Conservation (phyloP, 2,329 filamentous ascomycete genomes). For the Pseudocercospora musae region DNA sequence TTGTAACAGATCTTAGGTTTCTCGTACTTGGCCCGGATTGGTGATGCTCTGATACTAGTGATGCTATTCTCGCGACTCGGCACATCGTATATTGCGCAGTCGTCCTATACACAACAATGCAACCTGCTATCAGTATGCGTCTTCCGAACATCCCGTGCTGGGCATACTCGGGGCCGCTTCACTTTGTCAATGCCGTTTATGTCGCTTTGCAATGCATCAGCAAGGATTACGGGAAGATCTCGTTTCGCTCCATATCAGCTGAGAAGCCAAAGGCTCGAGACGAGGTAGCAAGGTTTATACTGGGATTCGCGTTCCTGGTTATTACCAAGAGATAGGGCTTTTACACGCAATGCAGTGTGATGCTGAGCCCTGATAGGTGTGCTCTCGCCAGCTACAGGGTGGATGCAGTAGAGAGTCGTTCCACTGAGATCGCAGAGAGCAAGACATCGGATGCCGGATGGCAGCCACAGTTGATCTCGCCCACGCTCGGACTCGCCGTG, state of each 20-base stretch:
- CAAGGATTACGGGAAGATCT: background rate
- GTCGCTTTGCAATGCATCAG: background rate
- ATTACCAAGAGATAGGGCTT: background rate
- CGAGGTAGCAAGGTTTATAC: background rate
- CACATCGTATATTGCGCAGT: background rate
- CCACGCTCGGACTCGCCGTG: background rate
- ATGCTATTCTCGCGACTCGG: slow-evolving; percentile 1
- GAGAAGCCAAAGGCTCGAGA: background rate
- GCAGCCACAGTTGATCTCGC: slow-evolving; percentile 2
- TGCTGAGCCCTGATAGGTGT: background rate
- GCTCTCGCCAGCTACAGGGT: background rate
- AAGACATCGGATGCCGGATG: background rate
- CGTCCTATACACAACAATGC: background rate
- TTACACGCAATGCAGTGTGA: background rate
- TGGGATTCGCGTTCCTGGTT: background rate
- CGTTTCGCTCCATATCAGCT: background rate
- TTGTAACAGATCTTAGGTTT: background rate
- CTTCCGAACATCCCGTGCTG: background rate
- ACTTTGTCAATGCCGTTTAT: background rate
- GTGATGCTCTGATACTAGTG: background rate
- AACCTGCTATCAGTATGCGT: background rate
- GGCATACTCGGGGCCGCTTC: background rate
- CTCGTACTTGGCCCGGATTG: background rate
- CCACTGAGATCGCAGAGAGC: background rate
- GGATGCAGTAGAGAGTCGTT: background rate